Evolutionary conservation across 352 stramenopile species (phyloP).

Genomic region (Pythium utonaiense): DNA sequence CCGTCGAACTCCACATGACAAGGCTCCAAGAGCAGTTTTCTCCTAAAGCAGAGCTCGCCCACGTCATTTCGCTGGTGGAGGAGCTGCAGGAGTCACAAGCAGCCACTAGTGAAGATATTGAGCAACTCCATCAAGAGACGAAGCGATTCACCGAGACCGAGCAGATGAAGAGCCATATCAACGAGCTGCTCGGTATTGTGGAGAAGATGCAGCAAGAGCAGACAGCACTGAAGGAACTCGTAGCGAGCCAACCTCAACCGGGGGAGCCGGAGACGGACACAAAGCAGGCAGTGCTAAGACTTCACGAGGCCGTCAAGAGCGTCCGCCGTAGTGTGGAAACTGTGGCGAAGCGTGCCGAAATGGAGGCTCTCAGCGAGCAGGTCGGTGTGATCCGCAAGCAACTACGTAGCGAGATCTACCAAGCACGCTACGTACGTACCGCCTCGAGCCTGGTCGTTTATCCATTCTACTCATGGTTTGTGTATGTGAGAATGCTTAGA

Average conservation of each 20-base stretch:
- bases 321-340: constrained; percentile 20
- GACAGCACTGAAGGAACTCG: constrained; percentile 5
- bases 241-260: background rate
- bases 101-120: background rate
- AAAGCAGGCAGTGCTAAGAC: constrained; percentile 8
- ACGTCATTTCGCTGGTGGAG: background rate
- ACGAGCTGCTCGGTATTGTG: constrained; percentile 22
- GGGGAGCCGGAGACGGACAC: background rate
- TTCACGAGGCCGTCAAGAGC: constrained; percentile 19
- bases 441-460: background rate
- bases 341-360: constrained; percentile 23
- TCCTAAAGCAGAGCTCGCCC: background rate
- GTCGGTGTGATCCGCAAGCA: constrained; percentile 44
- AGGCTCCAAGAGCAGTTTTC: background rate
- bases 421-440: constrained; percentile 62
- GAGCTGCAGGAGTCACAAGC: background rate
- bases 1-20: background rate
- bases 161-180: constrained; percentile 20
- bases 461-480: background rate
- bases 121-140: background rate
- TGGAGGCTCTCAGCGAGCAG: constrained; percentile 35
- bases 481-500: constrained; percentile 25
- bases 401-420: constrained; percentile 65
- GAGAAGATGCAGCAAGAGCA: constrained; percentile 24
- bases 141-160: background rate